Evolutionary conservation across 2,329 filamentous ascomycete genomes (phyloP).

Genomic region (Emmonsiellopsis sp.): DNA sequence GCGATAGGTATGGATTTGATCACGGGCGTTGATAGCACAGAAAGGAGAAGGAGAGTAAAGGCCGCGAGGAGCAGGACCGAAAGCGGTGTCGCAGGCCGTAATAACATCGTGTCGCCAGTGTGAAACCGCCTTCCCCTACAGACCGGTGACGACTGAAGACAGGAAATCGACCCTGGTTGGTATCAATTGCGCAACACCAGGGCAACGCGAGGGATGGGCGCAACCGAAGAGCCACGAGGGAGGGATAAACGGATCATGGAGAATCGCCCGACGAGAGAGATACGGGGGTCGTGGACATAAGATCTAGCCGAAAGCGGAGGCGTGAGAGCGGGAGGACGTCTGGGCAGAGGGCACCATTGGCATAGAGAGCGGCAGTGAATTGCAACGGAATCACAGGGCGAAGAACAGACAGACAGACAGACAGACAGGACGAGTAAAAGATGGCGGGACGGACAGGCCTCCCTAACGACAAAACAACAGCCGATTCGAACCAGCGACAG

Average conservation of each 20-base stretch:
- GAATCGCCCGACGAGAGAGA: not conserved
- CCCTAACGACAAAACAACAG: not conserved
- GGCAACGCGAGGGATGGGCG: not conserved
- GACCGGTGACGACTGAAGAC: not conserved
- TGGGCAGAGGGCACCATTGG: not conserved
- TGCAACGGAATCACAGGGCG: not conserved
- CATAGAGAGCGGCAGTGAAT: not conserved
- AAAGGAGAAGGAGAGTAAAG: conserved; percentile 75
- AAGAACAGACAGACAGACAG: not conserved
- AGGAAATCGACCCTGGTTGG: not conserved
- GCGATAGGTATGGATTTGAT: conserved; percentile 78
- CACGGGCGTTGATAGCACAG: conserved; percentile 84
- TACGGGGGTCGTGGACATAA: not conserved
- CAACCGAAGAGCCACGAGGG: not conserved
- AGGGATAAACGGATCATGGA: not conserved
- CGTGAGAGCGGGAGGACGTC: not conserved
- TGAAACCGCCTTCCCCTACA: not conserved
- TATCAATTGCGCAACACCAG: not conserved
- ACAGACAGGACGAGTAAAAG: not conserved
- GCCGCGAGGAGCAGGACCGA: conserved; percentile 75
- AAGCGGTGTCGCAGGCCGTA: conserved; percentile 87
- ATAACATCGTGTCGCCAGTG: conserved; percentile 49
- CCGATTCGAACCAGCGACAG: not conserved
- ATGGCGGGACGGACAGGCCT: not conserved
- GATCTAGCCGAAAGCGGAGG: not conserved